Evolutionary conservation across 352 stramenopile genomes (phyloP), one percentile per base, ranked within the genome.

Genomic region (Blastocystis sp.): DNA sequence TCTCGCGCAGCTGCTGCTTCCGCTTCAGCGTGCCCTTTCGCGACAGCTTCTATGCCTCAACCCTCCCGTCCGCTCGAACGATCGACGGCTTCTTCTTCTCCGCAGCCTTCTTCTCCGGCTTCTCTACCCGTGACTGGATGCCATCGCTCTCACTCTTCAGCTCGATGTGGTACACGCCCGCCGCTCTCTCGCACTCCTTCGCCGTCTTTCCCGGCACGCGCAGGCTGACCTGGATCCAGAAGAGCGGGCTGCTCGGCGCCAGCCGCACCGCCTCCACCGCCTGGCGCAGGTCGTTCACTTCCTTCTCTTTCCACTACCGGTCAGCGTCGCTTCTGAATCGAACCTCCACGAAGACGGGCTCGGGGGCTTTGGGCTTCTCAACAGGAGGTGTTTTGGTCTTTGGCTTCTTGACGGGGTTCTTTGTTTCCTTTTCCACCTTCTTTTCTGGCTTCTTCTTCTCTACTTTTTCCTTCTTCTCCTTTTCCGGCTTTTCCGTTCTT

Each of bases 11-110:
- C 43, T 84, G 74, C 43, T 62, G 23, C 41, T 64, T 62, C 34
- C 74, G 74, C 41, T 84, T 84, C 53, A 84, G 34, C 61, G 74
- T 67, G 19, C 74, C 74, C 60, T 84, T 84, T 45, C 56, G 34
- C 48, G 74, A 28, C 23, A 84, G 61, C 38, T 84, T 84, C 74
- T 77, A 77, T 10, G 11, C 17, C 3, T 77, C 21, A 77, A 1
- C 3, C 14, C 1, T 7, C 2, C 21, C 10, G 1, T 59, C 38
- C 2, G 21, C 23, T 4, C 2, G 38, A 60, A 77, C 66, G 34
- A 45, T 52, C n/a, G 64, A 74, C 10, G 21, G 21, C 48, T 62
- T 56, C 21, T 52, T 84, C 23, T 45, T 84, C 40, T 62, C 48
- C 14, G 48, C 48, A 7, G 48, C 5, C 48, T 56, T 56, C 48